Conservation (phyloP, 345 rosid species). For the Sisymbrium altissimum region DNA sequence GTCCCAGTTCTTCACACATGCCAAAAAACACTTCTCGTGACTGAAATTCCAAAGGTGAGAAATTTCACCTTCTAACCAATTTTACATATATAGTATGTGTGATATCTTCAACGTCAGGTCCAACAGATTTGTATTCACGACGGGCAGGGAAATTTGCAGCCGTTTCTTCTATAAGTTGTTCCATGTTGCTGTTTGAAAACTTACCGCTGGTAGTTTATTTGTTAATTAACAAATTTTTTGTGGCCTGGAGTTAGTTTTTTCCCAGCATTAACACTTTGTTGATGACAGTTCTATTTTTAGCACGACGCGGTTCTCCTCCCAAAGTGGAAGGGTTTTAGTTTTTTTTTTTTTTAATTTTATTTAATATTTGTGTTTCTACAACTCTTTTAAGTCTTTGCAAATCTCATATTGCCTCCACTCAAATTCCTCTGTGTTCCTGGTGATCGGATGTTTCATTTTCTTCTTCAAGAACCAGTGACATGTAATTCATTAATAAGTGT, state of each 20-base stretch:
- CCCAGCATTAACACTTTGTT: constrained; percentile 11
- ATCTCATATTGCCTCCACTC: constrained; percentile 13
- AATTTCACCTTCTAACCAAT: too few species aligned
- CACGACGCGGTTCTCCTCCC: constrained; percentile 5
- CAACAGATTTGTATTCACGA: neutral
- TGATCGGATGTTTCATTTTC: neutral
- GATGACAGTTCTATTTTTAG: constrained; percentile 27
- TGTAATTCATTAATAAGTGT: neutral
- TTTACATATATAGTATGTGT: neutral
- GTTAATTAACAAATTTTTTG: constrained; percentile 6
- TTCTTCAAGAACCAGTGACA: constrained; percentile 2
- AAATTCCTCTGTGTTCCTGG: neutral
- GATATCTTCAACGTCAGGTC: neutral
- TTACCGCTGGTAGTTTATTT: neutral
- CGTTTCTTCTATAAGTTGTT: neutral
- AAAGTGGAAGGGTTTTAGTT: constrained; percentile 2
- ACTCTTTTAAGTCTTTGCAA: constrained; percentile 1
- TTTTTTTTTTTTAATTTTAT: too few species aligned
- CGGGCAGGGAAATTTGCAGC: neutral
- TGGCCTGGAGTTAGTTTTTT: constrained; percentile 28
- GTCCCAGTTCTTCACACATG: too few species aligned
- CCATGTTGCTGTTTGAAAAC: constrained; percentile 17
- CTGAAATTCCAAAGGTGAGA: too few species aligned
- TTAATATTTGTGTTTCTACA: neutral
- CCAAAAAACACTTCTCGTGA: too few species aligned